A percentile compares a stretch with the other conserved stretches of the same genome.
These are phyloP conservation scores for Fraxinus sp. DNA, from an alignment of 305 asterid species.

Conservation along the genomic window DNA sequence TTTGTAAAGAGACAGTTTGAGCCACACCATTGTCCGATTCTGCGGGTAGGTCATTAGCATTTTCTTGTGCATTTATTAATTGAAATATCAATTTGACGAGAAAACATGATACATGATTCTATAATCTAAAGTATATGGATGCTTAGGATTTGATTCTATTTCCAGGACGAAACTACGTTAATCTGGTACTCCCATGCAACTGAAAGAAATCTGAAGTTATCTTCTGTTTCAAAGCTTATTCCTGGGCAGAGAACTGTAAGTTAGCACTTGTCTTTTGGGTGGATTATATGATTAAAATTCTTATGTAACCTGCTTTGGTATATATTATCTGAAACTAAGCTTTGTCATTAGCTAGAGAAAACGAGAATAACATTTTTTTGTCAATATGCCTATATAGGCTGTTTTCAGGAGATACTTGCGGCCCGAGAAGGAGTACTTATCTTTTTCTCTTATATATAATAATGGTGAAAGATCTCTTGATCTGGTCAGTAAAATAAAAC, in stretches of 20 bases:
- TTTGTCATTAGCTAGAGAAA: background rate
- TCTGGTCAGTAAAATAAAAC: conserved; percentile 52
- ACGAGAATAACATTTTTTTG: conserved; percentile 9
- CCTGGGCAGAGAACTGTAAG: conserved; percentile 99
- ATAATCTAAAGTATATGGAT: conserved; percentile 6
- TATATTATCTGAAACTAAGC: conserved; percentile 11
- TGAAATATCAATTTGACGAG: background rate
- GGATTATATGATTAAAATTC: conserved; percentile 23
- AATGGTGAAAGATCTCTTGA: conserved; percentile 92
- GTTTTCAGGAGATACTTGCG: conserved; percentile 77
- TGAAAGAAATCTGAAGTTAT: conserved; percentile 75
- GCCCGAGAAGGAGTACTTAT: conserved; percentile 92
- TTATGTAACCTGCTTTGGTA: conserved; percentile 18
- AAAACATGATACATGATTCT: background rate
- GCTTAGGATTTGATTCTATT: conserved; percentile 22
- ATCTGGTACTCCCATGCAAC: conserved; percentile 81
- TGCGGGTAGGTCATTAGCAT: background rate
- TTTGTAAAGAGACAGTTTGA: background rate
- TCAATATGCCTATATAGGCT: conserved; percentile 30
- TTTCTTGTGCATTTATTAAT: background rate
- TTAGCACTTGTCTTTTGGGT: conserved; percentile 28
- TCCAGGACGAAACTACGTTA: conserved; percentile 85
- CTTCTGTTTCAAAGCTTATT: conserved; percentile 69
- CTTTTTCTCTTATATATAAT: conserved; percentile 80
- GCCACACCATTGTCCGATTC: conserved; percentile 2